Percentiles rank a stretch among this genome's conserved stretches.
phyloP scores from a whole-genome alignment of 2,329 filamentous ascomycete genomes.

The Monosporascus sp. region DNA sequence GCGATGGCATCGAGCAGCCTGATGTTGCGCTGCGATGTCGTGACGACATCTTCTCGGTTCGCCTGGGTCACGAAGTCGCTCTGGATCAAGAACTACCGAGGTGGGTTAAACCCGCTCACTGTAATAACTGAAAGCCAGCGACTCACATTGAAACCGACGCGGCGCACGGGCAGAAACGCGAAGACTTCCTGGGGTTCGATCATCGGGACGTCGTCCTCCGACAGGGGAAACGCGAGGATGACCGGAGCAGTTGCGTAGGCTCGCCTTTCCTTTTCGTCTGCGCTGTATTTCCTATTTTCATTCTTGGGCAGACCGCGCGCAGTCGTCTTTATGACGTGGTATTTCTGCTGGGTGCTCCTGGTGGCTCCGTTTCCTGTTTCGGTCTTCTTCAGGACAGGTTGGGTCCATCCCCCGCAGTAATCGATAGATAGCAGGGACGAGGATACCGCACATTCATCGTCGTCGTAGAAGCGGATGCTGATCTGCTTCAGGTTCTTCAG shows the following conservation, averaged over 20 bases:
- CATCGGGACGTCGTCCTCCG: slow-evolving; percentile 24
- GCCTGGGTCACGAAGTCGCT: slow-evolving; percentile 43
- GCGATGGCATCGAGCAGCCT: slow-evolving; percentile 30
- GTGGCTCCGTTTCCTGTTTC: background rate
- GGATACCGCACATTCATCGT: slow-evolving; percentile 4
- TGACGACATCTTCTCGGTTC: slow-evolving; percentile 36
- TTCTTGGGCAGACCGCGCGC: slow-evolving; percentile 25
- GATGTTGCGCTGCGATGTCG: slow-evolving; percentile 32
- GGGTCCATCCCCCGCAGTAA: background rate
- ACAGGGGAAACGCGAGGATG: slow-evolving; percentile 41
- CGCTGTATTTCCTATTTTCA: slow-evolving; percentile 29
- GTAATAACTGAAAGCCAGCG: background rate
- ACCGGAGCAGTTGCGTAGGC: slow-evolving; percentile 28
- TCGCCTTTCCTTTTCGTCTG: slow-evolving; percentile 14
- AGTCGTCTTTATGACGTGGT: slow-evolving; percentile 24
- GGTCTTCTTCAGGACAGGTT: slow-evolving; percentile 6
- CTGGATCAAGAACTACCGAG: slow-evolving; percentile 39
- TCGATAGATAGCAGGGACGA: slow-evolving; percentile 10
- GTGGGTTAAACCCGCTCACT: background rate
- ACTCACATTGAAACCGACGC: slow-evolving; percentile 36
- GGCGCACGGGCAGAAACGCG: slow-evolving; percentile 39
- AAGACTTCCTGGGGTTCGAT: slow-evolving; percentile 36
- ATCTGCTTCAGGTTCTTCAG: slow-evolving; percentile 33
- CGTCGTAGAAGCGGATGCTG: slow-evolving; percentile 23
- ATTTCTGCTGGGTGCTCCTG: slow-evolving; percentile 9